A percentile compares a stretch with the other conserved stretches of the same genome.
Evolutionary conservation across 2,329 filamentous ascomycete genomes (phyloP).

Genomic region (Alternaria sp.): DNA sequence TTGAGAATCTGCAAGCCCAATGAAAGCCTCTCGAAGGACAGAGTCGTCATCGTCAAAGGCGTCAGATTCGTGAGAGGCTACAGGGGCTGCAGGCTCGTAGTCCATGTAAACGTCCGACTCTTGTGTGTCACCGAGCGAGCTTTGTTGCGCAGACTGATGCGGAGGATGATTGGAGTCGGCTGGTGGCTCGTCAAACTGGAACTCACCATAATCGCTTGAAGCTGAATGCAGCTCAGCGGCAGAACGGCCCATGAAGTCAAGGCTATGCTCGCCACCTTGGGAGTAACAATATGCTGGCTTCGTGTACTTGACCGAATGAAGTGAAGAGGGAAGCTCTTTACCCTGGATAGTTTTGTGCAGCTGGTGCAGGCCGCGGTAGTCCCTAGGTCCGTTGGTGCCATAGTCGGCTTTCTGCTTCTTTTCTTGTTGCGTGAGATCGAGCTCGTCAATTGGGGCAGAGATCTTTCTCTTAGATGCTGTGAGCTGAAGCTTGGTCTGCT

Average conservation of each 20-base stretch:
- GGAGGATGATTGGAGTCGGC: background rate
- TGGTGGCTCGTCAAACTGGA: conserved; percentile 20
- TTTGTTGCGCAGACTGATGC: background rate
- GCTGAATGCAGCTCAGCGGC: background rate
- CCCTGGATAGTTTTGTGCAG: conserved; percentile 34
- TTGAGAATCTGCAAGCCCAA: conserved; percentile 43
- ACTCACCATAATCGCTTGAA: conserved; percentile 42
- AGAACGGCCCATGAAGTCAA: conserved; percentile 28
- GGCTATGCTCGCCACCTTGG: conserved; percentile 24
- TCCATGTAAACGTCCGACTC: background rate
- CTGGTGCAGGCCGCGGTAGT: conserved; percentile 32
- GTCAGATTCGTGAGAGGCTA: conserved; percentile 21
- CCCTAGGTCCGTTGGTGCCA: conserved; percentile 18
- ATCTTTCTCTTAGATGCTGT: conserved; percentile 33
- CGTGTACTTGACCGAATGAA: conserved; percentile 34
- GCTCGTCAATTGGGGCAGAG: conserved; percentile 30
- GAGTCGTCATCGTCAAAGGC: conserved; percentile 41
- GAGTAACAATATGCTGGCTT: conserved; percentile 38
- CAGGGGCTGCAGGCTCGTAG: background rate
- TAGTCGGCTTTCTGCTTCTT: conserved; percentile 34
- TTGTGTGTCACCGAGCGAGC: background rate
- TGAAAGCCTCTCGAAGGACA: conserved; percentile 37
- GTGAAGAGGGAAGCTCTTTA: conserved; percentile 22
- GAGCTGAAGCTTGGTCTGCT: conserved; percentile 39
- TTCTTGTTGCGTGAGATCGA: conserved; percentile 42